Base-by-base conservation (phyloP, 768 basidiomycete species). In the Scleroderma citrinum region DNA sequence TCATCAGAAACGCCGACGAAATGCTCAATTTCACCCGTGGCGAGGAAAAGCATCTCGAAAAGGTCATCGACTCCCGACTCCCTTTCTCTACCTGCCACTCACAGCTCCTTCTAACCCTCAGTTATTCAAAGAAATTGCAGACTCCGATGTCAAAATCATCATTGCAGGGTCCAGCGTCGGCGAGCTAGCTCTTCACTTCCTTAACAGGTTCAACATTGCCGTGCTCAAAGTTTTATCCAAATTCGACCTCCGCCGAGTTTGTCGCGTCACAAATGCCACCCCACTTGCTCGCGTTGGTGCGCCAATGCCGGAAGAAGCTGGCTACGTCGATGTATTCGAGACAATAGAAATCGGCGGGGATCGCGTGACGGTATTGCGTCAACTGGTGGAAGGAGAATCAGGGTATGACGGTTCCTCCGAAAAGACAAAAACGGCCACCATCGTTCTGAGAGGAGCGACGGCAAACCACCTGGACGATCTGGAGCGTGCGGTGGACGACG, bases 151-250 rank as follows among this genome's bases (percentile, higher is more conserved):
- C 59, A 90, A 87, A 64, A 78, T 97, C 56, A 83, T 99, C 74
- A 80, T 99, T 55, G 95, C 92, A 13, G 96, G 96, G 17, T 87
- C 92, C 8, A 81, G 82, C 36, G 79, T 99, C 55, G 95, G 94
- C 57, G 96, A 99, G 62, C 89, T 99, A 49, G 92, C 94, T 2
- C 74, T 96, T 51, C 96, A 99, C 71, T 99, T 93, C 74, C 85
- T 99, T 62, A 89, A 97, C 75, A 80, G 94, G 47, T 77, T 88
- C 74, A 76, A 82, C 72, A 92, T 99, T 68, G 91, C 92, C 59
- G 92, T 98, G 57, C 80, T 99, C 69, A 97, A 96, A 68, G 91
- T 98, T 24, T 80, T 95, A 50, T 96, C 92, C 63, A 99, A 99
- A 69, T 99, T 99, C 68, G 95, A 99, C 56, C 82, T 99, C 13